phyloP scores from a whole-genome alignment of 1,284 basidiomycete genomes.

The Xerocomus minutiporus region DNA sequence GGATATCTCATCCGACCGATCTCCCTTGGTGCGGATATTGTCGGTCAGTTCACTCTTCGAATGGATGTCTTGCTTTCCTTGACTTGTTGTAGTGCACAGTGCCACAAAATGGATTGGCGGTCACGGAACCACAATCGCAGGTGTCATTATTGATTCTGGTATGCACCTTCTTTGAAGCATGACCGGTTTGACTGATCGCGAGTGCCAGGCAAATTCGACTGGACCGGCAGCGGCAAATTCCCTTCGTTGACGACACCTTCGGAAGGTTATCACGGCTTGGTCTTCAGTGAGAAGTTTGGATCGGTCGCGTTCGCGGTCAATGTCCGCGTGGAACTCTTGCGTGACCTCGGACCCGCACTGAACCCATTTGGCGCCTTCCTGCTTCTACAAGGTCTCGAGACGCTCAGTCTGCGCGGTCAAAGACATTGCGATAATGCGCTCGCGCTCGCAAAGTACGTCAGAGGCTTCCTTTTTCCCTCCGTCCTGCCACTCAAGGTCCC shows the following conservation, averaged over 20 bases:
- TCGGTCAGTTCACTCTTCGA: conserved; percentile 38
- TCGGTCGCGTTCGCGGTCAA: conserved; percentile 67
- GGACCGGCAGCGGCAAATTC: conserved; percentile 60
- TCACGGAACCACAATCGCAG: conserved; percentile 70
- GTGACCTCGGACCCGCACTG: conserved; percentile 69
- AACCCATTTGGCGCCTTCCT: conserved; percentile 83
- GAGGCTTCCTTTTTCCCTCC: neutral
- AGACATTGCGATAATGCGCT: conserved; percentile 72
- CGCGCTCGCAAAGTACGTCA: conserved; percentile 54
- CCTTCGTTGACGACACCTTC: conserved; percentile 43
- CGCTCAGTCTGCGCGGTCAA: conserved; percentile 72
- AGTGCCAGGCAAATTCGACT: conserved; percentile 71
- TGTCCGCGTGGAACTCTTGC: conserved; percentile 66
- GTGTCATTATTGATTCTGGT: conserved; percentile 76
- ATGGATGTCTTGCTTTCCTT: conserved; percentile 12
- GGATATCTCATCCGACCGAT: conserved; percentile 53
- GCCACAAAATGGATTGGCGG: conserved; percentile 56
- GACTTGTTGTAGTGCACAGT: conserved; percentile 54
- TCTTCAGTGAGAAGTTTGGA: conserved; percentile 71
- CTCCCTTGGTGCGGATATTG: conserved; percentile 76
- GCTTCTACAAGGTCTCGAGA: conserved; percentile 82
- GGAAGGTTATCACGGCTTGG: conserved; percentile 78
- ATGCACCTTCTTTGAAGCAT: neutral
- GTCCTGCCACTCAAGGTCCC: no score
- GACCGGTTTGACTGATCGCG: neutral